Percentiles rank a stretch among this genome's conserved stretches.
Evolutionary conservation across 2,329 filamentous ascomycete genomes (phyloP).

Genomic region (Aspergillus pseudonomiae): DNA sequence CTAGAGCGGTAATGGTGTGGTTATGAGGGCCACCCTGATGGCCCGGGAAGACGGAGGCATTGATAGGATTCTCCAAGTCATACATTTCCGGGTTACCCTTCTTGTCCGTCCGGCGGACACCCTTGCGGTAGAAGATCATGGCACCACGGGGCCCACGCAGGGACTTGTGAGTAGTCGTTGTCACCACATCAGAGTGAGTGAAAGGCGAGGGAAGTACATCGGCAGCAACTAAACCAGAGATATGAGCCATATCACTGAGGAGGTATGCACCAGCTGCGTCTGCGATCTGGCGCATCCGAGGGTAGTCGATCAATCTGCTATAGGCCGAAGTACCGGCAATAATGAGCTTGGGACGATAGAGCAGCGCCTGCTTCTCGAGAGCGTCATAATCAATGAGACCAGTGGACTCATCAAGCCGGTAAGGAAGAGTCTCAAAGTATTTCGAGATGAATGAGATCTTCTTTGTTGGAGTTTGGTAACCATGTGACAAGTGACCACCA

Average conservation of each 20-base stretch:
- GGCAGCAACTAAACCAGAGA: slow-evolving; percentile 91
- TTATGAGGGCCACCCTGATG: slow-evolving; percentile 99
- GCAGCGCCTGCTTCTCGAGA: slow-evolving; percentile 83
- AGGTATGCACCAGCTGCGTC: slow-evolving; percentile 93
- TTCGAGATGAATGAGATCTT: slow-evolving; percentile 98
- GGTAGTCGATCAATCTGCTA: slow-evolving; percentile 96
- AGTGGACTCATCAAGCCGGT: slow-evolving; percentile 75
- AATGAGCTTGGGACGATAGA: slow-evolving; percentile 95
- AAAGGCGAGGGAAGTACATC: slow-evolving; percentile 94
- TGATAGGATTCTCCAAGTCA: slow-evolving; percentile 94
- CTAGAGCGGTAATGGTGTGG: slow-evolving; percentile 97
- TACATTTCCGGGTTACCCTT: slow-evolving; percentile 87
- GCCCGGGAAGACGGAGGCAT: slow-evolving; percentile 98
- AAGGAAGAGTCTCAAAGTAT: slow-evolving; percentile 99
- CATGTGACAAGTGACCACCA: slow-evolving; percentile 92
- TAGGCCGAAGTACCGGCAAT: slow-evolving; percentile 97
- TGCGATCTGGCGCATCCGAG: slow-evolving; percentile 92
- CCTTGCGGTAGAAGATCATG: slow-evolving; percentile 99
- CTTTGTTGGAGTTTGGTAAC: slow-evolving; percentile 92
- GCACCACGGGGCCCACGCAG: slow-evolving; percentile 95
- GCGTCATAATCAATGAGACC: slow-evolving; percentile 97
- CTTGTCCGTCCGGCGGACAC: slow-evolving; percentile 89
- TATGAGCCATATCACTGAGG: slow-evolving; percentile 97
- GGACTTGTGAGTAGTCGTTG: slow-evolving; percentile 98
- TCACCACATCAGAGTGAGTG: slow-evolving; percentile 90